Evolutionary conservation across 163 green algal species (phyloP), one percentile per base, ranked within the genome.

Genomic region (Chlorella variabilis): DNA sequence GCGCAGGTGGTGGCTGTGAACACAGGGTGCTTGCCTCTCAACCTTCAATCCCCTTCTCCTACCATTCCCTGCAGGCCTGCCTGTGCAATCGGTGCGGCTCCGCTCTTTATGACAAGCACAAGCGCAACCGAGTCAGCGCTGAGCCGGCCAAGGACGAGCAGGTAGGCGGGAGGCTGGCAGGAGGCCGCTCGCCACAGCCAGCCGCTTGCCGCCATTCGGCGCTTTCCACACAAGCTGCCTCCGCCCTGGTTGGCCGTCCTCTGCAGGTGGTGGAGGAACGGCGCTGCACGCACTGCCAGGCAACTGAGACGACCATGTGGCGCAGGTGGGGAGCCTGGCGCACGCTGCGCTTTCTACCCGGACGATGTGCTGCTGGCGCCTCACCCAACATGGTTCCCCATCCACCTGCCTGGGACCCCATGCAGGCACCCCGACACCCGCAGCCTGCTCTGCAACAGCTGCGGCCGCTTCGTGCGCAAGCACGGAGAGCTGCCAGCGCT

Each of bases 381-480:
- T n/a, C n/a, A n/a, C n/a, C n/a, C n/a, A n/a, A n/a, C n/a, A n/a
- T n/a, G n/a, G n/a, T n/a, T n/a, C n/a, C n/a, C n/a, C n/a, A n/a
- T n/a, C n/a, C n/a, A n/a, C n/a, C n/a, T n/a, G n/a, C n/a, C n/a
- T n/a, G n/a, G n/a, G n/a, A n/a, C n/a, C n/a, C n/a, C n/a, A n/a
- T n/a, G 59, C 59, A 67, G 59, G 59, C 59, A 67, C 59, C 59
- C 59, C 59, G 18, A 11, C 59, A 67, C 59, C 5, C 59, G 59
- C 59, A 67, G 17, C 20, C 59, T 67, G 5, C 59, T 67, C 8
- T 67, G 59, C 29, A 27, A 67, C 59, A 38, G 59, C 59, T 67
- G 59, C 17, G 59, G 59, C 59, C n/a, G n/a, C 59, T 23, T 39
- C n/a, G 59, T 62, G 51, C 51, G n/a, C 59, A 67, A 4, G 5